Evolutionary conservation across 1,139 yeast species (phyloP), one percentile per base, ranked within the genome.

Genomic region (Diutina rugosa): DNA sequence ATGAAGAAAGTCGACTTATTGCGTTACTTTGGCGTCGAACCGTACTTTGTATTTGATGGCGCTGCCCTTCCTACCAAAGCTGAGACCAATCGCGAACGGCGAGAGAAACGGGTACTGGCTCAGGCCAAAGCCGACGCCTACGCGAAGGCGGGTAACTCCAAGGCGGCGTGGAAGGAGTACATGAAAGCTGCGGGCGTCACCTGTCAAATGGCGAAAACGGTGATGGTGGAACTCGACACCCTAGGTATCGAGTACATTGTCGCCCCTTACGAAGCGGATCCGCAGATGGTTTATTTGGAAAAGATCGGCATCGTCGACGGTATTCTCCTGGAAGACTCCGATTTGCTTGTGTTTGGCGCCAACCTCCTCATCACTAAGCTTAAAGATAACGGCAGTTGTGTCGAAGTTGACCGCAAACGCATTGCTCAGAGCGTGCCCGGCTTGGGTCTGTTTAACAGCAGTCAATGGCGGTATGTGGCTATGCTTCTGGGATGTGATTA

Each of bases 191-290:
- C 96, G 6, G 91, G 87, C 62, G 88, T 95, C 14, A 87, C 97
- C 1, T 91, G 96, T 0, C 83, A 82, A 61, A 90, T 95, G 95
- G 97, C 97, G 4, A 87, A 88, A 63, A 80, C 90, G 29, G 77
- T 93, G 18, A 90, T 91, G 69, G 85, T 85, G 44, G 85, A 81
- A 61, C 76, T 95, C 60, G 84, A 83, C 62, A 64, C 67, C n/a
- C 73, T 78, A 55, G 69, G 72, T 1, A 82, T 95, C 54, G 78
- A 77, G 60, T 93, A 82, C 64, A 81, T 93, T 18, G 99, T 95
- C 9, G 99, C 99, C 0, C 99, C 99, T 0, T 95, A 90, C 67
- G 99, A 95, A 70, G 99, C 99, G 0, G 99, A 95, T 67, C 88
- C 99, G 0, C 99, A 95, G 67, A 81, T 95, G 86, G 98, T 93